Evolutionary conservation across 371 early-diverging fungal species (phyloP).

Genomic region (Mortierella sp.): DNA sequence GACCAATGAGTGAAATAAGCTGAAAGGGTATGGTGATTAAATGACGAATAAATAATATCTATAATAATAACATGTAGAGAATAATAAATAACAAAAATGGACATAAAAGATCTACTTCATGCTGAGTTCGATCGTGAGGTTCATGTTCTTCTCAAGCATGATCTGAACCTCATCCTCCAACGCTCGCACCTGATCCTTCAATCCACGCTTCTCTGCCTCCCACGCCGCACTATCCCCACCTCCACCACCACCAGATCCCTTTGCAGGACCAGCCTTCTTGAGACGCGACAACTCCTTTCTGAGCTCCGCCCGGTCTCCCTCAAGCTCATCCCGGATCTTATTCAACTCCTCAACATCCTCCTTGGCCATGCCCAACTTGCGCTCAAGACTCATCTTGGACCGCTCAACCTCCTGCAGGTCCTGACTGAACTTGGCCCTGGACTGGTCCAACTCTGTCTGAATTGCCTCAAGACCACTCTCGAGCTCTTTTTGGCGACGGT

Average conservation of each 20-base stretch:
- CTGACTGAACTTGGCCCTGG: conserved; percentile 42
- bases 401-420: conserved; percentile 53
- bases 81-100: not conserved
- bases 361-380: conserved; percentile 44
- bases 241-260: conserved; percentile 19
- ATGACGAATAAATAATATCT: not conserved
- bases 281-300: conserved; percentile 53
- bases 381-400: conserved; percentile 41
- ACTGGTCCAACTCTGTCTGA: conserved; percentile 42
- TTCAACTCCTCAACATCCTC: conserved; percentile 53
- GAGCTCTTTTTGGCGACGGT: conserved; percentile 49
- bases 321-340: conserved; percentile 47
- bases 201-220: conserved; percentile 27
- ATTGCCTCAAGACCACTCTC: conserved; percentile 37
- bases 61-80: not conserved
- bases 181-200: conserved; percentile 37
- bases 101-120: conserved; percentile 25
- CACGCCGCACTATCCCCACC: conserved; percentile 36
- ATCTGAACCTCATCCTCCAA: conserved; percentile 51
- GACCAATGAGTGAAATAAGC: not conserved
- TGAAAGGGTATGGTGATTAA: not conserved
- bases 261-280: conserved; percentile 28
- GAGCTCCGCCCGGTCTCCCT: conserved; percentile 55
- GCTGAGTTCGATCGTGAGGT: conserved; percentile 56
- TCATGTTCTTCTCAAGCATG: conserved; percentile 58